Base-by-base conservation (phyloP, 78 protist genomes). In the Andalucia godoyi region DNA sequence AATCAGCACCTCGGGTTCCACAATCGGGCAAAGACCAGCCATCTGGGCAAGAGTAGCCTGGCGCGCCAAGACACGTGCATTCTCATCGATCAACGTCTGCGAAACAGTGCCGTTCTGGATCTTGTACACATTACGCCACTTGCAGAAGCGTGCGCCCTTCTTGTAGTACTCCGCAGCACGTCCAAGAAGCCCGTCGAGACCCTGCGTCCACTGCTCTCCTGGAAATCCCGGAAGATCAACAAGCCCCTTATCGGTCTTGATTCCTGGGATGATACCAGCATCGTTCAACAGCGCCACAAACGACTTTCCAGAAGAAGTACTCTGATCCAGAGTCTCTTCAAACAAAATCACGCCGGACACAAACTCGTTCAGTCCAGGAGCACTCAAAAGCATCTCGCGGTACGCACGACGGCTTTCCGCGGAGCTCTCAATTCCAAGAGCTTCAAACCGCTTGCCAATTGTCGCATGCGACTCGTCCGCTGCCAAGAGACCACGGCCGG, bases 91-190 rank as follows among this genome's bases (percentile, higher is more conserved):
- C 41, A 89, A 52, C 39, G 60, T 59, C 60, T 76, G 69, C 4
- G 93, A 85, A 30, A 51, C 69, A 1, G 59, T 46, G 33, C 29
- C 49, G 47, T 70, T 70, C 74, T 73, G 73, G 70, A 92, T 82
- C 59, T 77, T 76, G 66, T 85, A 34, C 40, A 76, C 93, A 27
- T 47, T 79, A 36, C 90, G 76, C 90, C 90, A 88, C 86, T 92
- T 92, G 76, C 93, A 83, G 62, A 92, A 92, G 67, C 92, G 80
- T n/a, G 94, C 97, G 41, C 97, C 97, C 45, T 67, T 69, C 57
- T 65, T 40, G 79, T 90, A 81, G 83, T 90, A 92, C 57, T 77
- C 39, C 45, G 49, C 58, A 64, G 85, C 70, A 17, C 94, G 77
- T 45, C 80, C 72, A 41, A 38, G 81, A 29, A 90, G 84, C 39